Conservation (phyloP, 139 green algal species). For the Monoraphidium neglectum region DNA sequence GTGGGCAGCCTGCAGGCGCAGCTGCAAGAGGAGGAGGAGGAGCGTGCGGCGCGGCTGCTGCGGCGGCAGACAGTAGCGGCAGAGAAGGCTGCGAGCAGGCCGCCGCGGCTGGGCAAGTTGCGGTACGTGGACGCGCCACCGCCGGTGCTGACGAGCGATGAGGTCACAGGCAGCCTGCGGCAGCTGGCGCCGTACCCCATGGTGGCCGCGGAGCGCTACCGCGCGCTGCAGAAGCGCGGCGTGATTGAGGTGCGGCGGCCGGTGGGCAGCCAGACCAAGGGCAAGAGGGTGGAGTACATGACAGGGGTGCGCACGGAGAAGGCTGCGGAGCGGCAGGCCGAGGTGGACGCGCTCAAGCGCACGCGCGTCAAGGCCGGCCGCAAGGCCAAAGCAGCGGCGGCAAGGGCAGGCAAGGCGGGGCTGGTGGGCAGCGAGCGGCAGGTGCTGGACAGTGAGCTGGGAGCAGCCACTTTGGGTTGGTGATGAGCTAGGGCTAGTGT, state of each 20-base stretch:
- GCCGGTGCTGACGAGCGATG: constrained; percentile 70
- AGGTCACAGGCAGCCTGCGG: constrained; percentile 70
- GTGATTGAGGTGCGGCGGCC: constrained; percentile 78
- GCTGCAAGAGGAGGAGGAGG: constrained; percentile 32
- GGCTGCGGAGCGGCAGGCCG: constrained; percentile 37
- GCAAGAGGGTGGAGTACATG: constrained; percentile 48
- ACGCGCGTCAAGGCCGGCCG: too few relatives aligned
- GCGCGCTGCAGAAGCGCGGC: constrained; percentile 78
- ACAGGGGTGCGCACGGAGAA: constrained; percentile 37
- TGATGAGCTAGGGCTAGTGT: too few relatives aligned
- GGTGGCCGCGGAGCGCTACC: constrained; percentile 61
- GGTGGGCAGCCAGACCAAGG: neutral
- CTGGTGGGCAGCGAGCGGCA: too few relatives aligned
- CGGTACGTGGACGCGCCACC: constrained; percentile 53
- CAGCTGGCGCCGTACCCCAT: constrained; percentile 42
- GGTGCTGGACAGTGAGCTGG: too few relatives aligned
- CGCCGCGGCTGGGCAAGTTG: constrained; percentile 67
- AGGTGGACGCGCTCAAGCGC: constrained; percentile 23
- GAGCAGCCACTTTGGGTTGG: too few relatives aligned
- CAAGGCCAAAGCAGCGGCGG: too few relatives aligned
- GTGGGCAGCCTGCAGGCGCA: constrained; percentile 35
- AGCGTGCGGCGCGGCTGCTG: constrained; percentile 28
- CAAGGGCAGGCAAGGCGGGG: too few relatives aligned
- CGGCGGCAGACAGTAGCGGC: constrained; percentile 42
- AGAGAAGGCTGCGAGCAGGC: constrained; percentile 55